A percentile compares a stretch with the other conserved stretches of the same genome.
These are phyloP conservation scores for Ogataea haglerorum DNA, from an alignment of 805 yeast species.

Conservation along the genomic window DNA sequence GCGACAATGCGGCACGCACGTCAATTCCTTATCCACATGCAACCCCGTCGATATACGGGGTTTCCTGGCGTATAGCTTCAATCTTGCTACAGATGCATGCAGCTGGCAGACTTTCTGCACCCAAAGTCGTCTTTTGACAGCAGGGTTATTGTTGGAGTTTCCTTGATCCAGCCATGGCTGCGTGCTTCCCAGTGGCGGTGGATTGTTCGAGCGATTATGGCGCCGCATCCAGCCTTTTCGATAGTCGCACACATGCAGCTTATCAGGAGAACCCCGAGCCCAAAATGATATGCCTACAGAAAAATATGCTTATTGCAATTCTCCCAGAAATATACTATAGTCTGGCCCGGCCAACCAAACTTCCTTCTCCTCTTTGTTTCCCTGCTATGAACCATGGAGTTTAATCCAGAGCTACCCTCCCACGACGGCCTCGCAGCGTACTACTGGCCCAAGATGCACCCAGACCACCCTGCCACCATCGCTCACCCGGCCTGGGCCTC, in stretches of 20 bases:
- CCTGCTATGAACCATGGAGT: constrained; percentile 11
- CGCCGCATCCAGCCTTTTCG: not conserved
- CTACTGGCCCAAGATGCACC: not conserved
- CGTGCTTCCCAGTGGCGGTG: not conserved
- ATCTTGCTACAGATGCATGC: not conserved
- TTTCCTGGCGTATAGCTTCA: not conserved
- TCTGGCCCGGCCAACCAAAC: not conserved
- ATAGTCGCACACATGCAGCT: not conserved
- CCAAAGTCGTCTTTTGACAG: not conserved
- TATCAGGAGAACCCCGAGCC: not conserved
- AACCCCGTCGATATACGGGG: not conserved
- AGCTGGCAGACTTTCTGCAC: not conserved
- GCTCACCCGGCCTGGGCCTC: not conserved
- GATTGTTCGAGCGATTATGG: not conserved
- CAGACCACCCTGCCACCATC: not conserved
- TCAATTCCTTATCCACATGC: not conserved
- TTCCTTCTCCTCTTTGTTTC: not conserved
- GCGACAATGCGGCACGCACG: not conserved
- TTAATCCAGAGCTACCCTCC: constrained; percentile 6
- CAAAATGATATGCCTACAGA: not conserved
- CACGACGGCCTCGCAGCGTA: constrained; percentile 2
- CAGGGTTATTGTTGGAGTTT: not conserved
- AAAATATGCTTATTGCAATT: not conserved
- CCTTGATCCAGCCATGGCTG: not conserved
- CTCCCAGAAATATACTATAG: not conserved